Percentiles rank a stretch among this genome's conserved stretches.
phyloP scores from a whole-genome alignment of 768 basidiomycete species.

The Suillus americanus region DNA sequence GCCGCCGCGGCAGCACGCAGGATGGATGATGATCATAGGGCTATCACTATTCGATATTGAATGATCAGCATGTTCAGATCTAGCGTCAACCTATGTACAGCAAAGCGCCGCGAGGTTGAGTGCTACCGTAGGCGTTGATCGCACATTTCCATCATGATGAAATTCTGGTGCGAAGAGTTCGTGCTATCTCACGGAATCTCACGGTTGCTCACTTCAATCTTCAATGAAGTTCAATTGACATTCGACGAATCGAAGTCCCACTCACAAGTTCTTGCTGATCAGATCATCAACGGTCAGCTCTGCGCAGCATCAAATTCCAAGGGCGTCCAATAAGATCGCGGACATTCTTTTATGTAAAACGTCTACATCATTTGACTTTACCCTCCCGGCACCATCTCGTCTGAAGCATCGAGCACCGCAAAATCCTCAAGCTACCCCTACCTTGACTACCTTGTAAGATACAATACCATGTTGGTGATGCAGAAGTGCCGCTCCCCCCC shows the following conservation, averaged over 20 bases:
- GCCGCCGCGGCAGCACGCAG: too few species aligned
- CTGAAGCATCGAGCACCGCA: not conserved
- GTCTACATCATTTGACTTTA: not conserved
- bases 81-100: too few species aligned
- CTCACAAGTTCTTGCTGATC: not conserved
- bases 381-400: not conserved
- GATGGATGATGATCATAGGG: too few species aligned
- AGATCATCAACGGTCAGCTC: not conserved
- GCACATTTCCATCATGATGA: not conserved
- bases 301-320: not conserved
- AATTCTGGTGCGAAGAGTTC: not conserved
- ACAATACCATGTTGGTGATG: not conserved
- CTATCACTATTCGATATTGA: not conserved
- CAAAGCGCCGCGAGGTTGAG: too few species aligned
- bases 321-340: not conserved
- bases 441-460: not conserved
- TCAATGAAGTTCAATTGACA: not conserved
- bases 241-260: not conserved
- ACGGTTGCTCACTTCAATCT: not conserved
- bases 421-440: not conserved
- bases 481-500: not conserved
- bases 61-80: too few species aligned
- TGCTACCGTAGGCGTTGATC: not conserved
- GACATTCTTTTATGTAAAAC: not conserved
- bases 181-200: not conserved